These are phyloP conservation scores for Alnus rubra DNA, from an alignment of 306 rosid genomes.

Conservation along the genomic window DNA sequence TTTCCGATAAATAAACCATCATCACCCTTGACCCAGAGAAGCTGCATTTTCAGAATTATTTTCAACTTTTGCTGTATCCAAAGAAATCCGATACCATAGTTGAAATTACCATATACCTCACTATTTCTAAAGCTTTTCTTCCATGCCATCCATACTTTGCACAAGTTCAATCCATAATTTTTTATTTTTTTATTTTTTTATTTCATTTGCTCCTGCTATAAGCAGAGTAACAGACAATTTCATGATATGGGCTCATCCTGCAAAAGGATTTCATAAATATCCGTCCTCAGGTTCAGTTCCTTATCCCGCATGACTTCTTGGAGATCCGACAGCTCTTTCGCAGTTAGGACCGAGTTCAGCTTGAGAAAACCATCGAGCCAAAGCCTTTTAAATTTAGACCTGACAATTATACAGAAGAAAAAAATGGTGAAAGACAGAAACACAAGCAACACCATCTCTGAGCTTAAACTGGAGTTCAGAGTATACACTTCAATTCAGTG, in stretches of 20 bases:
- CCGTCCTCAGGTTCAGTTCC: slow-evolving; percentile 90
- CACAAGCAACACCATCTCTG: not conserved
- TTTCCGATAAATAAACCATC: no score
- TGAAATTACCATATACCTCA: not conserved
- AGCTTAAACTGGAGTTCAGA: not conserved
- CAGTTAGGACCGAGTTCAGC: slow-evolving; percentile 59
- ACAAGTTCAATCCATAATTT: not conserved
- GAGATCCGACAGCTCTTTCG: slow-evolving; percentile 91
- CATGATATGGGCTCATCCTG: slow-evolving; percentile 53
- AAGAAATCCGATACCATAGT: no score
- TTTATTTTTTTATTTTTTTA: not conserved
- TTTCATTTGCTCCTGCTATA: not conserved
- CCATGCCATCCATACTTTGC: not conserved
- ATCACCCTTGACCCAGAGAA: no score
- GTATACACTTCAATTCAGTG: not conserved
- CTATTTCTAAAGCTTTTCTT: not conserved
- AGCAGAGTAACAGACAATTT: not conserved
- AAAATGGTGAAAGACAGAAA: not conserved
- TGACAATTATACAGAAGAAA: slow-evolving; percentile 18
- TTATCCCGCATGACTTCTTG: slow-evolving; percentile 98
- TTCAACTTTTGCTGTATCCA: no score
- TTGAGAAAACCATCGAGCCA: slow-evolving; percentile 93
- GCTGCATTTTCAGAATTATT: no score
- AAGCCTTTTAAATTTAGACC: slow-evolving; percentile 92
- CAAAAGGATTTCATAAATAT: slow-evolving; percentile 90